Conservation (phyloP, 768 basidiomycete species). For the Megacollybia marginata region DNA sequence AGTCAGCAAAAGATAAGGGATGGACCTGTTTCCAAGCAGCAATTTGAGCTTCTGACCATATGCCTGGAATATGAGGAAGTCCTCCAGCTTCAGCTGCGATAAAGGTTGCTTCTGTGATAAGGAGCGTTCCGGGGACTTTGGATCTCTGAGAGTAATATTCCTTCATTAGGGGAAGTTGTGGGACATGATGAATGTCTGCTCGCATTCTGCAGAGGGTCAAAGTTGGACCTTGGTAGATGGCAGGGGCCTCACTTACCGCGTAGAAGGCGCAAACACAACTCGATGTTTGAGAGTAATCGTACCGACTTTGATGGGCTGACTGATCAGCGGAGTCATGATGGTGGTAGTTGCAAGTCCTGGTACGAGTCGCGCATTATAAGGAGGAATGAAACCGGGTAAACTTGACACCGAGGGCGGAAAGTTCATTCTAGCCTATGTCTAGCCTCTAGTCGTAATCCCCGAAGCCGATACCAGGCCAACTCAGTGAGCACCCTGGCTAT, state of each 20-base stretch:
- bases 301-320: not conserved
- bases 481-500: too few species aligned
- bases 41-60: not conserved
- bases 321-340: too few species aligned
- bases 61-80: constrained; percentile 19
- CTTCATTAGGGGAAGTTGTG: constrained; percentile 21
- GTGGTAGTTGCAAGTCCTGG: too few species aligned
- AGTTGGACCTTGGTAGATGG: too few species aligned
- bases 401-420: too few species aligned
- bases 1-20: not conserved
- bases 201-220: not conserved
- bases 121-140: constrained; percentile 17
- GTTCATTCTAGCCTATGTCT: too few species aligned
- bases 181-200: constrained; percentile 8
- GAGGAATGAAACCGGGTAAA: too few species aligned
- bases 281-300: not conserved
- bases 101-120: constrained; percentile 1
- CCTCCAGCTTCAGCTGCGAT: constrained; percentile 22
- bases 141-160: constrained; percentile 33
- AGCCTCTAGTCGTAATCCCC: too few species aligned
- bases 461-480: too few species aligned
- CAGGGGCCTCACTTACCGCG: not conserved
- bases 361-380: too few species aligned
- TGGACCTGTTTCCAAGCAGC: not conserved
- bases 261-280: not conserved